A percentile compares a stretch with the other conserved stretches of the same genome.
Conservation (phyloP, 106 monocot genomes). For the Acorus calamus region DNA sequence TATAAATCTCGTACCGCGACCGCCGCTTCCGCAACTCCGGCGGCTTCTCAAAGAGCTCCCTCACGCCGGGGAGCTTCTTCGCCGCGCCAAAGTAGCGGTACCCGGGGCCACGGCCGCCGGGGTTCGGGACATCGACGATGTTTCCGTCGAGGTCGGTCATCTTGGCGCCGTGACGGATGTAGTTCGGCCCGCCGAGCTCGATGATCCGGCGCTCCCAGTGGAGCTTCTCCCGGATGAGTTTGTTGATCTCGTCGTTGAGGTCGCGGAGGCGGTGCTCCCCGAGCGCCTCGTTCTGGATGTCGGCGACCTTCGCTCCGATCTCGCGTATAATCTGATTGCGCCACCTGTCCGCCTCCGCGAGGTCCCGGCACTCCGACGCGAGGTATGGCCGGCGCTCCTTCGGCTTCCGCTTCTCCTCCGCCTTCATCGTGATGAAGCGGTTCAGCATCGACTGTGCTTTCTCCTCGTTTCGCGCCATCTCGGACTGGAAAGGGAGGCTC, state of each 20-base stretch:
- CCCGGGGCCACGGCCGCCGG: conserved; percentile 86
- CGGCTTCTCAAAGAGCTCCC: conserved; percentile 95
- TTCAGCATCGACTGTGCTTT: conserved; percentile 99
- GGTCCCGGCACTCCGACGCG: conserved; percentile 96
- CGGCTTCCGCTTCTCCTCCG: conserved; percentile 95
- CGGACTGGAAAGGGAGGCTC: neutral
- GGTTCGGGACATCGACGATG: conserved; percentile 83
- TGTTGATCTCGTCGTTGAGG: conserved; percentile 99
- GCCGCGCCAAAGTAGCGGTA: conserved; percentile 97
- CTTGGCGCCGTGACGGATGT: conserved; percentile 39
- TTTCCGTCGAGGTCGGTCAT: conserved; percentile 97
- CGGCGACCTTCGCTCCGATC: conserved; percentile 84
- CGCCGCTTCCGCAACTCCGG: conserved; percentile 73
- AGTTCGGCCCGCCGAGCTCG: conserved; percentile 82
- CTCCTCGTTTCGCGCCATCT: conserved; percentile 97
- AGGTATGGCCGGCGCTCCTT: conserved; percentile 94
- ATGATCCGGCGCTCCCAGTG: conserved; percentile 92
- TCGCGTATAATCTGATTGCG: conserved; percentile 86
- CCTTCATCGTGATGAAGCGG: conserved; percentile 92
- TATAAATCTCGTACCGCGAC: conserved; percentile 82
- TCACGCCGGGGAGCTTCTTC: conserved; percentile 91
- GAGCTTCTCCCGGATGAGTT: conserved; percentile 70
- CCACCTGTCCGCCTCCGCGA: conserved; percentile 89
- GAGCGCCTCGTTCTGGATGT: conserved; percentile 93
- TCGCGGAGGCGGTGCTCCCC: conserved; percentile 93